phyloP scores from a whole-genome alignment of 345 rosid species.

The Eucalyptus guilfoylei region DNA sequence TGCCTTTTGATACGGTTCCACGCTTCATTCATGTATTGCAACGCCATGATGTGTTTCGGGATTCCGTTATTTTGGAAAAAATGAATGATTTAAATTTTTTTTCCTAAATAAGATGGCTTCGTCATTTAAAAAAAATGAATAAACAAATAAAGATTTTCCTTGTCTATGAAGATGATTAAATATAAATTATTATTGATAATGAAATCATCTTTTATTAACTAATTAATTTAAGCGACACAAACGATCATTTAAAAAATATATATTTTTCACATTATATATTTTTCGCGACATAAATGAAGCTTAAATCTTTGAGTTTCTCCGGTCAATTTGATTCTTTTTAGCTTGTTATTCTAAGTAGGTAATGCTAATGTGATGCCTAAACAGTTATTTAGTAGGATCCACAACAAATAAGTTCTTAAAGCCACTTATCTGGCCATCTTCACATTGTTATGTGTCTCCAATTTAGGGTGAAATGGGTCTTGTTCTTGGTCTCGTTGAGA shows the following conservation, averaged over 20 bases:
- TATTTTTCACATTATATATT: too few species aligned
- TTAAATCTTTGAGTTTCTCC: background rate
- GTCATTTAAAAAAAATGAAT: too few species aligned
- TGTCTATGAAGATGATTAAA: too few species aligned
- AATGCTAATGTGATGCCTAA: background rate
- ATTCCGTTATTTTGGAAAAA: fast-evolving
- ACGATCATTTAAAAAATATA: fast-evolving
- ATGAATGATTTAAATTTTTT: too few species aligned
- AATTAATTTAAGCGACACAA: too few species aligned
- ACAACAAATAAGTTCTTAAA: background rate
- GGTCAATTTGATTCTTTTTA: background rate
- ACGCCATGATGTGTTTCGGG: too few species aligned
- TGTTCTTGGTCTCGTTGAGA: background rate
- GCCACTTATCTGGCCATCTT: background rate
- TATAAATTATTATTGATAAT: too few species aligned
- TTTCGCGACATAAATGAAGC: fast-evolving
- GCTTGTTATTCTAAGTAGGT: background rate
- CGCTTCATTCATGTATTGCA: background rate
- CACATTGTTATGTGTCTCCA: background rate
- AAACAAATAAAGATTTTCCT: too few species aligned
- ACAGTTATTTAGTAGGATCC: background rate
- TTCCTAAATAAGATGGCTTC: too few species aligned
- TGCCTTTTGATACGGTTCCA: background rate
- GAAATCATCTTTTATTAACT: too few species aligned
- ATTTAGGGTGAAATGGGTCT: background rate